Conservation (phyloP, 2,329 filamentous ascomycete species). For the Diaporthe caulivora region DNA sequence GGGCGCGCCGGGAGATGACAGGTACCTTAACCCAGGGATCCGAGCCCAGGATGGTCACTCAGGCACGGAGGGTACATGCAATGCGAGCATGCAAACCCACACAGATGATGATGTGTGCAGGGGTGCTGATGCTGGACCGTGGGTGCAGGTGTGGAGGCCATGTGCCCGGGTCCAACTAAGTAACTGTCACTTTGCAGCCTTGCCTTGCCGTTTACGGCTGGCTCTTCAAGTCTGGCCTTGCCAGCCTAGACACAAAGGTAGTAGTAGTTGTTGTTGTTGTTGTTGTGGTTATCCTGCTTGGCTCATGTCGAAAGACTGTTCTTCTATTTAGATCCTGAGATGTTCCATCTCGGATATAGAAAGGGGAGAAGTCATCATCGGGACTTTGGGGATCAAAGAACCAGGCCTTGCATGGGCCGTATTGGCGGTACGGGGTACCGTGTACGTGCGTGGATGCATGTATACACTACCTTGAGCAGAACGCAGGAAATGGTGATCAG, state of each 20-base stretch:
- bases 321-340: too few species aligned
- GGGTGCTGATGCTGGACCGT: conserved; percentile 5
- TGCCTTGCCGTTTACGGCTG: not conserved
- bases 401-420: not conserved
- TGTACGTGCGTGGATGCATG: not conserved
- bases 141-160: conserved; percentile 19
- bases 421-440: not conserved
- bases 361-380: not conserved
- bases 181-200: conserved; percentile 20
- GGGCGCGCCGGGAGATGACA: conserved; percentile 25
- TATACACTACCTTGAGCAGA: not conserved
- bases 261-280: too few species aligned
- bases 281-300: too few species aligned
- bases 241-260: not conserved
- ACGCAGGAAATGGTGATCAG: conserved; percentile 19
- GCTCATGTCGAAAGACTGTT: too few species aligned
- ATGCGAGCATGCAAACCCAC: conserved; percentile 14
- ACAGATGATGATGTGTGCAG: conserved; percentile 22
- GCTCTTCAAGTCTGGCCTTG: too few species aligned
- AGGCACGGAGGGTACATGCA: conserved; percentile 1
- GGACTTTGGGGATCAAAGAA: too few species aligned
- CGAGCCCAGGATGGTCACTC: conserved; percentile 17
- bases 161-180: conserved; percentile 18
- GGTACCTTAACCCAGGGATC: not conserved
- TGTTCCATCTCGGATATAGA: not conserved